phyloP scores from a whole-genome alignment of 1,139 yeast genomes.

The Yamadazyma aaseri region DNA sequence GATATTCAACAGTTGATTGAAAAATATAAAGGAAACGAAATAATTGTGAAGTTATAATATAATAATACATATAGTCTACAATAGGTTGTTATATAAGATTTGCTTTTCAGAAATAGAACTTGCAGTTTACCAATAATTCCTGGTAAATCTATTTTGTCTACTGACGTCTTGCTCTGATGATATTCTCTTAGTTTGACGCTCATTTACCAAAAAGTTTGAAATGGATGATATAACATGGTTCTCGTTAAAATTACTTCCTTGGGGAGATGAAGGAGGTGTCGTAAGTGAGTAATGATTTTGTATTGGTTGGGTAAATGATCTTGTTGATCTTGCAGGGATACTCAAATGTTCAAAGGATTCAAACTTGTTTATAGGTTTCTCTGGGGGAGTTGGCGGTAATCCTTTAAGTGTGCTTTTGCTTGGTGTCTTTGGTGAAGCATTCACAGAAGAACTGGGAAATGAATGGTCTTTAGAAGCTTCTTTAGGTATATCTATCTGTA shows the following conservation, averaged over 20 bases:
- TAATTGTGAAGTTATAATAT: constrained; percentile 31
- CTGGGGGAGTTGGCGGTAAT: not conserved
- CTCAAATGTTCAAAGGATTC: not conserved
- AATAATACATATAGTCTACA: too few species aligned
- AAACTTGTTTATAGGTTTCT: not conserved
- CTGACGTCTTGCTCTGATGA: constrained; percentile 1
- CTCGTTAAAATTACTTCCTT: constrained; percentile 1
- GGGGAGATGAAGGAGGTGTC: constrained; percentile 4
- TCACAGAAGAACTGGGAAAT: not conserved
- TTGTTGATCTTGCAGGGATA: not conserved
- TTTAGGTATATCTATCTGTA: not conserved
- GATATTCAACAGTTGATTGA: constrained; percentile 51
- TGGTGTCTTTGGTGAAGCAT: not conserved
- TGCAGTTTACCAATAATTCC: not conserved
- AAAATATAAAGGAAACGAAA: constrained; percentile 34
- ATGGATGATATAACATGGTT: constrained; percentile 10
- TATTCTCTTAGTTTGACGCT: constrained; percentile 3
- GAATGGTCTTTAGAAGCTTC: not conserved
- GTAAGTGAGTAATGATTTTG: not conserved
- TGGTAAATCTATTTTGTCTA: constrained; percentile 3
- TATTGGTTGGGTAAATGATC: constrained; percentile 2
- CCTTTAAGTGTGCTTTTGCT: not conserved
- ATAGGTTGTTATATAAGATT: too few species aligned
- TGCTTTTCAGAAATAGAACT: too few species aligned
- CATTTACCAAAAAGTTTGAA: constrained; percentile 11